Conservation (phyloP, 768 basidiomycete genomes). For the Lactarius quietus region DNA sequence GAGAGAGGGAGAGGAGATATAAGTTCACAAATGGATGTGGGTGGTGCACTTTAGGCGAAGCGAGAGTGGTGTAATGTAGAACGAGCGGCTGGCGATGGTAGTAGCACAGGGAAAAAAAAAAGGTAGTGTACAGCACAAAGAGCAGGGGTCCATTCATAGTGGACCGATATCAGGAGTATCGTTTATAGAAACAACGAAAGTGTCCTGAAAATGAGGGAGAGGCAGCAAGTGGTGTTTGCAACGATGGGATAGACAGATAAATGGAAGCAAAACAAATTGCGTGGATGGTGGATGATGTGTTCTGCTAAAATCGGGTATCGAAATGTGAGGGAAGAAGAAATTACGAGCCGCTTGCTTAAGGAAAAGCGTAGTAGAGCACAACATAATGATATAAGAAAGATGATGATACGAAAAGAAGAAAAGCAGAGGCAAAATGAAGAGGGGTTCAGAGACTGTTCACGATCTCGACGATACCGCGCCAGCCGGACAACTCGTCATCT, state of each 20-base stretch:
- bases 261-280: constrained; percentile 10
- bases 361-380: not conserved
- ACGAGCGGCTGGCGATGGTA: not conserved
- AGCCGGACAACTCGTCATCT: constrained; percentile 45
- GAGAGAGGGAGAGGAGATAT: not conserved
- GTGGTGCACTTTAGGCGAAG: not conserved
- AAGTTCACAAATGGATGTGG: not conserved
- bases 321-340: not conserved
- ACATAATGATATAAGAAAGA: constrained; percentile 7
- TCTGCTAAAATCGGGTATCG: constrained; percentile 1
- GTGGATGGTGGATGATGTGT: not conserved
- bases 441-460: constrained; percentile 19
- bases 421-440: not conserved
- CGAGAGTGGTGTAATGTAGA: not conserved
- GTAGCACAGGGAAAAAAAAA: not conserved
- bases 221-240: not conserved
- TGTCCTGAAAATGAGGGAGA: not conserved
- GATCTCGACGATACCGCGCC: constrained; percentile 65
- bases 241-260: constrained; percentile 6
- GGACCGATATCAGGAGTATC: not conserved
- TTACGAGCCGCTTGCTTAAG: constrained; percentile 2
- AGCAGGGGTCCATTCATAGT: not conserved
- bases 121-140: constrained; percentile 10
- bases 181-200: not conserved
- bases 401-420: not conserved